Percentiles rank a stretch among this genome's conserved stretches.
These are phyloP conservation scores for Hibiscus mutabilis DNA, from an alignment of 345 rosid genomes.

Conservation along the genomic window DNA sequence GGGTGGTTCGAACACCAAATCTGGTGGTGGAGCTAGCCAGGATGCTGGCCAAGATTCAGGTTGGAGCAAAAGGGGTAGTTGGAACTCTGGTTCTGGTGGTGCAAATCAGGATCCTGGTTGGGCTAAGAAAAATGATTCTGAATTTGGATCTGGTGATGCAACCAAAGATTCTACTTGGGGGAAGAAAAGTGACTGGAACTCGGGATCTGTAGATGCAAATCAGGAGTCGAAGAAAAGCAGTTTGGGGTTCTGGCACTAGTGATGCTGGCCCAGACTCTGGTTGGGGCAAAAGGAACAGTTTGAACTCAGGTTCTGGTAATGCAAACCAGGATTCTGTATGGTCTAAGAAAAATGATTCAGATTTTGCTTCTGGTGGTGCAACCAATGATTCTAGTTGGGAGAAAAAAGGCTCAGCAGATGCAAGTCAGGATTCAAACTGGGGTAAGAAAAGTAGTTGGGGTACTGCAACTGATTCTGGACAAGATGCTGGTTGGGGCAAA, in stretches of 20 bases:
- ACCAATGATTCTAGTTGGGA: constrained; percentile 29
- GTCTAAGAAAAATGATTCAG: constrained; percentile 20
- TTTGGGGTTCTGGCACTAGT: not conserved
- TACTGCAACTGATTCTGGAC: constrained; percentile 15
- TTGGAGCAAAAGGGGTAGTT: constrained; percentile 24
- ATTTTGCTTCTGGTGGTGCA: not conserved
- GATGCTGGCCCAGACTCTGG: constrained; percentile 4
- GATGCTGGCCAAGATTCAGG: constrained; percentile 19
- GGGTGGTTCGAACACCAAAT: not conserved
- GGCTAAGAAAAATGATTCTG: constrained; percentile 3
- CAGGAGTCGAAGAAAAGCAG: not conserved
- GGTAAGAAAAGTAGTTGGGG: constrained; percentile 4
- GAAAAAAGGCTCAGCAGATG: constrained; percentile 18
- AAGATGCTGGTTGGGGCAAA: constrained; percentile 25
- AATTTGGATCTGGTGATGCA: constrained; percentile 15
- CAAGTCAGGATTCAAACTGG: constrained; percentile 13
- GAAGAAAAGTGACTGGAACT: constrained; percentile 12
- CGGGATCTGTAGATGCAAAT: constrained; percentile 10
- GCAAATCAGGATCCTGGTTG: constrained; percentile 10
- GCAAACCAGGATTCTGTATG: constrained; percentile 24
- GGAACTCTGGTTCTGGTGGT: constrained; percentile 19
- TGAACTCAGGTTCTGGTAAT: constrained; percentile 5
- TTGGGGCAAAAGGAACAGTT: constrained; percentile 20
- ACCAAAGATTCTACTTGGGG: constrained; percentile 14
- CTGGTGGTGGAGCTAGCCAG: constrained; percentile 1